A percentile compares a stretch with the other conserved stretches of the same genome.
Conservation (phyloP, 495 filamentous ascomycete species). For the Wilcoxina mikolae region DNA sequence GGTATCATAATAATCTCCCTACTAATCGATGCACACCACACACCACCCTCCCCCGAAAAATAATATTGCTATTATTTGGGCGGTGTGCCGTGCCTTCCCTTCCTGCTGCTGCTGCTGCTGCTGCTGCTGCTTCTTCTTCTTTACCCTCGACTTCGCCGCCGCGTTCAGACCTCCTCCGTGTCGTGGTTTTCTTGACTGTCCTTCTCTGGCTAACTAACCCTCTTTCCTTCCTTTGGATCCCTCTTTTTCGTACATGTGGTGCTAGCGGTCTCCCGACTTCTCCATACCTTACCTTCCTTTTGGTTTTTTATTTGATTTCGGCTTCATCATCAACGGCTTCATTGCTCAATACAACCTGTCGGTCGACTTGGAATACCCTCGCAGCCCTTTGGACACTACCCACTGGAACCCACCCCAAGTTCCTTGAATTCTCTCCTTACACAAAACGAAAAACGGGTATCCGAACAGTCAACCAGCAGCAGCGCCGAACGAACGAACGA, state of each 20-base stretch:
- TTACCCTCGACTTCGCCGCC: constrained; percentile 27
- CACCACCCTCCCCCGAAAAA: constrained; percentile 25
- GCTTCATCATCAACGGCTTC: constrained; percentile 4
- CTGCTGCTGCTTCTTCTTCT: constrained; percentile 24
- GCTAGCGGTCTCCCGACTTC: constrained; percentile 20
- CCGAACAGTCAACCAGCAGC: not conserved
- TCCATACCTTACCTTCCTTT: constrained; percentile 26
- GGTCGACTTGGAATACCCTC: not conserved
- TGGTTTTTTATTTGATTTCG: constrained; percentile 28
- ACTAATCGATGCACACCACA: constrained; percentile 19
- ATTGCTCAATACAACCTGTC: not conserved
- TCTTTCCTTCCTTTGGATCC: constrained; percentile 30
- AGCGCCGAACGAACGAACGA: not conserved
- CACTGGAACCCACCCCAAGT: constrained; percentile 26
- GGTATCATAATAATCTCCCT: constrained; percentile 25
- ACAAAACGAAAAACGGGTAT: constrained; percentile 3
- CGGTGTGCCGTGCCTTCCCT: constrained; percentile 14
- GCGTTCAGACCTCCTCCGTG: constrained; percentile 8
- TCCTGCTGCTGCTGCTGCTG: no score
- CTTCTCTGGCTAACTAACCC: constrained; percentile 27
- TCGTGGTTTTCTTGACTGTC: constrained; percentile 25
- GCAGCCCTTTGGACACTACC: constrained; percentile 13
- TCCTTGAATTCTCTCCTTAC: constrained; percentile 31
- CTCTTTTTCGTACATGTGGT: constrained; percentile 27
- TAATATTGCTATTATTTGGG: constrained; percentile 12